Evolutionary conservation across 805 yeast species (phyloP), one percentile per base, ranked within the genome.

Genomic region (Barnettozyma vustinii): DNA sequence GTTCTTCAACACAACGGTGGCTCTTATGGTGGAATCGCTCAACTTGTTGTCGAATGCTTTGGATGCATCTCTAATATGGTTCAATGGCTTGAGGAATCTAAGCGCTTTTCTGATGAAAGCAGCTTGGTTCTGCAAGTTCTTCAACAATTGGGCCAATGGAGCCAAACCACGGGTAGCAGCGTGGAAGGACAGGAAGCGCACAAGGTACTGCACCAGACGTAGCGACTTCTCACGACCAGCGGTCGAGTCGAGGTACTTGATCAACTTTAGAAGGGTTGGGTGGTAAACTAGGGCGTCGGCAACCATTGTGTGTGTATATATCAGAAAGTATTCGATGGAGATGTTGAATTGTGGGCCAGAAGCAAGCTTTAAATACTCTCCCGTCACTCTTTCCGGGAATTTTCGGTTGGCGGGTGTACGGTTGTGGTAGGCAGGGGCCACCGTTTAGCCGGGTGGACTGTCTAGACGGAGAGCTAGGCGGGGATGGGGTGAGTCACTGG

Each of bases 221-320:
- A 87, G 74, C 13, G 83, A 66, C 71, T 90, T 90, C 63, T 90
- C 97, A 57, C 96, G 76, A 50, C 92, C 92, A 37, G 83, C 79
- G 16, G 84, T 73, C 44, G 80, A 67, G 60, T 86, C 89, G 53
- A 85, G 70, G 62, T 82, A 83, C 59, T 72, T 76, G 64, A 85
- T 70, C 36, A 84, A 64, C 56, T 80, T 84, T 49, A 74, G 67
- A 46, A 84, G 65, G 2, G 87, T 72, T 15, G 96, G 96, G 69
- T 86, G 96, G 64, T 82, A 83, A 43, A 84, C 74, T 36, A 86
- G 59, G 5, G 85, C 71, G 62, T 86, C 89, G 52, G 73, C 79
- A 54, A 83, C 86, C 89, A 83, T 83, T 32, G 40, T 52, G 35
- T 25, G 12, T 23, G n/a, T 9, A 12, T 23, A 26, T 25, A 7